Evolutionary conservation across 2,329 filamentous ascomycete genomes (phyloP), one percentile per base, ranked within the genome.

Genomic region (Metarhizium rileyi): DNA sequence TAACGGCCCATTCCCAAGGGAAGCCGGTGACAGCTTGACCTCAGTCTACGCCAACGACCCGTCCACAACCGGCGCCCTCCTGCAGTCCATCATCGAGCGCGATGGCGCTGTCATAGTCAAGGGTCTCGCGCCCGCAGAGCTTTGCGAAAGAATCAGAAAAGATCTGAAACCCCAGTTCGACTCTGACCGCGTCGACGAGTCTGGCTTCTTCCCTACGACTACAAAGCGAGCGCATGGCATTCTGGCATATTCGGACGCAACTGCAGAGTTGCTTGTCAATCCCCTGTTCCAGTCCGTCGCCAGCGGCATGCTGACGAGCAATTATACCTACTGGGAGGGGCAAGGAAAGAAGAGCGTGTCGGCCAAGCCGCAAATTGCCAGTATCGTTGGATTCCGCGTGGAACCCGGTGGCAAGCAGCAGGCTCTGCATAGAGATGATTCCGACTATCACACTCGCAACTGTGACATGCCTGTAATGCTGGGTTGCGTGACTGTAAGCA

Each of bases 391-490:
- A 5, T 69, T 68, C 45, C 56, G 66, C 3, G 64, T 71, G 22
- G 64, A 66, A 33, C 69, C 69, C 1, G 70, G 70, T 0, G 67
- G 65, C 14, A 61, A 56, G 35, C 65, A 67, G 46, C 70, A 72
- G 49, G 59, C 61, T 0, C 50, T 70, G 38, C 67, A 72, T 44
- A 57, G 67, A 16, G 60, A 69, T 50, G 67, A 71, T 27, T 56
- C 59, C 20, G 55, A 55, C 18, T 61, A 61, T 16, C 60, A 62
- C 25, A 56, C 58, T 1, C 54, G 60, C 10, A 63, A 68, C 47
- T 58, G 59, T 26, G 61, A 65, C 48, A 57, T 66, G 55, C 65
- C 67, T 4, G 61, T 65, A 16, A 65, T 69, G 64, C 57, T 68
- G 7, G 66, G 65, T 16, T 68, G 66, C 36, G 53, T 56, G 30